Conservation (phyloP, 768 basidiomycete species). For the Mycena galericulata region DNA sequence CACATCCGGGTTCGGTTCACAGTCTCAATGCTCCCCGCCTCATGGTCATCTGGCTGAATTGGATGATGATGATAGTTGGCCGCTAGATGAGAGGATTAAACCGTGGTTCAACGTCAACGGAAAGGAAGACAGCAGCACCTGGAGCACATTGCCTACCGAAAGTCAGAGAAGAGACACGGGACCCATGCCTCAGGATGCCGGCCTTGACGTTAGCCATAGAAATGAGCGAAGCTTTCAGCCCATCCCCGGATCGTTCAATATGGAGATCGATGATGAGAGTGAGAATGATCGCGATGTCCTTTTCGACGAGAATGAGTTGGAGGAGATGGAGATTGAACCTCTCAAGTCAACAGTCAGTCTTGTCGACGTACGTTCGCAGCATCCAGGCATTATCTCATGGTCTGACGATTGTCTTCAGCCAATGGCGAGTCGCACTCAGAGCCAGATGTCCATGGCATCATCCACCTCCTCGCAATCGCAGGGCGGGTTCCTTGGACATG, state of each 20-base stretch:
- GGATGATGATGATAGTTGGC: conserved; percentile 83
- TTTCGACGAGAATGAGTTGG: conserved; percentile 50
- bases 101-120: conserved; percentile 70
- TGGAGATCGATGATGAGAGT: conserved; percentile 52
- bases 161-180: conserved; percentile 62
- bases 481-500: conserved; percentile 75
- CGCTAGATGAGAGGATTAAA: conserved; percentile 76
- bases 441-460: conserved; percentile 68
- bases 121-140: conserved; percentile 79
- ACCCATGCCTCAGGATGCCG: conserved; percentile 21
- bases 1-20: conserved; percentile 51
- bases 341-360: conserved; percentile 52
- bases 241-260: conserved; percentile 50
- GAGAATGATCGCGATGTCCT: conserved; percentile 45
- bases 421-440: conserved; percentile 56
- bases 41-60: conserved; percentile 43
- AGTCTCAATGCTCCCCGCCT: conserved; percentile 45
- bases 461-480: conserved; percentile 58
- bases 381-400: not conserved
- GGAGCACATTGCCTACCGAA: conserved; percentile 77
- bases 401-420: conserved; percentile 34
- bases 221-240: conserved; percentile 35
- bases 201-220: conserved; percentile 5
- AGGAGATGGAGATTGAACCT: conserved; percentile 55
- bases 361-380: conserved; percentile 54